These are phyloP conservation scores for Pleurotus tuber-regium DNA, from an alignment of 768 basidiomycete genomes.

Conservation along the genomic window DNA sequence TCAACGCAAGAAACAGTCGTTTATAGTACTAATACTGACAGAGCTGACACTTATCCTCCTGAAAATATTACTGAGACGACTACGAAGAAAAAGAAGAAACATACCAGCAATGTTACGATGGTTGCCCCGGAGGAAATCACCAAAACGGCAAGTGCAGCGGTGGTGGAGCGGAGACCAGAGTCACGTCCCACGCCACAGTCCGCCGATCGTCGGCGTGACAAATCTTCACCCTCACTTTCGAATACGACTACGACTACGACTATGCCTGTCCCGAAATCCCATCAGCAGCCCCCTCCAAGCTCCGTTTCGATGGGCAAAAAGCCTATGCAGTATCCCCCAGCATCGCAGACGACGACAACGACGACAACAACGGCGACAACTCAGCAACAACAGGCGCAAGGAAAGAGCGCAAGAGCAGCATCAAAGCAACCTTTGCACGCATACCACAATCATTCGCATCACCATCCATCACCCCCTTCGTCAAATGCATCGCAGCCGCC, in stretches of 20 bases:
- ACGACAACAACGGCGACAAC: constrained; percentile 3
- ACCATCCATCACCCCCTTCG: constrained; percentile 51
- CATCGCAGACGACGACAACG: constrained; percentile 4
- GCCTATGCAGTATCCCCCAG: constrained; percentile 14
- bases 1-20: background rate
- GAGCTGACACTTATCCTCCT: background rate
- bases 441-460: constrained; percentile 41
- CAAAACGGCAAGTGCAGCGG: background rate
- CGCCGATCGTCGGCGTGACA: constrained; percentile 12
- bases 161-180: constrained; percentile 9
- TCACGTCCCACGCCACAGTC: constrained; percentile 8
- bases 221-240: constrained; percentile 9
- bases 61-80: background rate
- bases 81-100: background rate
- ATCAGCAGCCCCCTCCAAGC: constrained; percentile 7
- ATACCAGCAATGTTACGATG: no score
- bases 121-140: background rate
- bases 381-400: constrained; percentile 9
- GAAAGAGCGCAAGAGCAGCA: constrained; percentile 14
- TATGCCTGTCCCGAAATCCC: constrained; percentile 2
- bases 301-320: constrained; percentile 14
- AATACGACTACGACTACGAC: constrained; percentile 8
- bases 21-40: background rate
- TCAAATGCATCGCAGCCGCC: constrained; percentile 21
- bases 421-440: constrained; percentile 59